Evolutionary conservation across 2,329 filamentous ascomycete genomes (phyloP), one percentile per base, ranked within the genome.

Genomic region (Ceratocystis lukuohia): DNA sequence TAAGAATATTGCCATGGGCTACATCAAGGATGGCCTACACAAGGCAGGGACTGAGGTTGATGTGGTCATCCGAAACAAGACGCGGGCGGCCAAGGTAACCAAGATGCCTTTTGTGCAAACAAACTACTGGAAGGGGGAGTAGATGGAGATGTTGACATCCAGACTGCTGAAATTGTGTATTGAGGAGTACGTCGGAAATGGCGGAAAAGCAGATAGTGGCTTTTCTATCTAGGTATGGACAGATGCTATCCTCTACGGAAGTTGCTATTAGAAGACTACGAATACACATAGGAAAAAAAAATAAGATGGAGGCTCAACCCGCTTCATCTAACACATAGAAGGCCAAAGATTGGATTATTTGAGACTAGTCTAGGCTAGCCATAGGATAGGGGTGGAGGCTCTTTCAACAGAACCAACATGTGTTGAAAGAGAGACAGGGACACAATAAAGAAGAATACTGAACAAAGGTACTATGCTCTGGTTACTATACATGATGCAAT

Each of bases 1-100:
- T 70, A 88, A 88, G 79, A 96, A 97, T 75, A 93, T 99, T 69
- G 91, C 93, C 66, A 99, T 99, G 94, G 94, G 87, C 0, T 96
- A 96, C 74, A 80, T 96, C 73, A 84, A 85, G 76, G 85, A 89
- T 69, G 90, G 90, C 0, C 77, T 87, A 74, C 90, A 96, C 75
- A 95, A 95, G 81, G 80, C 83, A 41, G 91, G 91, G 10, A 96
- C 91, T 0, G 87, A 93, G 77, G 78, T 96, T 5, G 82, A 86
- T 20, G 86, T 96, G 3, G 75, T 90, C 48, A 87, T 96, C 1
- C 80, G 92, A 65, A 91, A 91, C 22, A 89, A 86, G 77, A 80
- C 83, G 73, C 84, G 90, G 71, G 86, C 85, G 76, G 91, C 87
- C 0, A 82, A 83, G 2, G 88, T 96, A 41, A 82, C 85, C 7